These are phyloP conservation scores for Aspergillus calidoustus DNA, from an alignment of 2,329 filamentous ascomycete genomes.

Conservation along the genomic window DNA sequence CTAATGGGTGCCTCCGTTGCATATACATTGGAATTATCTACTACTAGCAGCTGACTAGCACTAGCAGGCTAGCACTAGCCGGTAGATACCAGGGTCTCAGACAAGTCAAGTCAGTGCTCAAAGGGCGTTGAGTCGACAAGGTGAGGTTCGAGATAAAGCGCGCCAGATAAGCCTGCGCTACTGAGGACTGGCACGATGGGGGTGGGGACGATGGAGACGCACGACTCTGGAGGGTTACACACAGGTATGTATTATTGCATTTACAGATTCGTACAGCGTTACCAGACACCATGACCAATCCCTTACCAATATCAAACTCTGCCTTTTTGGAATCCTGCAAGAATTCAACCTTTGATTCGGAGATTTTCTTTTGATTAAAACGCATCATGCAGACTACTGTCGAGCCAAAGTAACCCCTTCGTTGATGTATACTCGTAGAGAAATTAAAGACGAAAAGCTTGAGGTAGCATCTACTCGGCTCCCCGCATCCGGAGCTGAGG, in stretches of 20 bases:
- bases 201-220: background rate
- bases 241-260: background rate
- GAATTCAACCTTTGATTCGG: too few species aligned
- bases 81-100: background rate
- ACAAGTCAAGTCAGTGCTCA: background rate
- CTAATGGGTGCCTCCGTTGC: background rate
- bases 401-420: too few species aligned
- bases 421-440: too few species aligned
- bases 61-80: background rate
- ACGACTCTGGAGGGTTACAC: constrained; percentile 1
- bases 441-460: too few species aligned
- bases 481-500: constrained; percentile 26
- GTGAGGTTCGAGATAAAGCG: background rate
- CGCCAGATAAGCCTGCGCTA: background rate
- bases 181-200: background rate
- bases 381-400: too few species aligned
- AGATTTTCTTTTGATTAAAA: too few species aligned
- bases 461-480: constrained; percentile 7
- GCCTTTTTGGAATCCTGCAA: background rate
- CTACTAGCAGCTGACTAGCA: background rate
- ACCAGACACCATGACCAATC: background rate
- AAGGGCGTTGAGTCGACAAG: background rate
- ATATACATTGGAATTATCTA: background rate
- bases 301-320: background rate
- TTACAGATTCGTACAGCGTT: background rate